A percentile compares a stretch with the other conserved stretches of the same genome.
phyloP scores from a whole-genome alignment of 1,284 basidiomycete genomes.

The Tilletia horrida region DNA sequence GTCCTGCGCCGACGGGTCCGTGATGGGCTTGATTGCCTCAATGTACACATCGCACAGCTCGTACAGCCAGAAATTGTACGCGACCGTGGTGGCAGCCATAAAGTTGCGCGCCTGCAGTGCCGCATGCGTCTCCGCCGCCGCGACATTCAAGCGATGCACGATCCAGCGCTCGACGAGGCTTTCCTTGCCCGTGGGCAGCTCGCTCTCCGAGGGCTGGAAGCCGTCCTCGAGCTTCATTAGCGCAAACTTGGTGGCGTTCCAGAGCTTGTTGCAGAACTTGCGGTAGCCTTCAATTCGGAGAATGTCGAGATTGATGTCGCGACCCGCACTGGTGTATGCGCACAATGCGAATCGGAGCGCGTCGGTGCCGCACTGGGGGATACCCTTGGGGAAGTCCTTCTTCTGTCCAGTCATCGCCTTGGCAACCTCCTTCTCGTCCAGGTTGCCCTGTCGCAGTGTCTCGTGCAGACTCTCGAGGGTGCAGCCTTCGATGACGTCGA shows the following conservation, averaged over 20 bases:
- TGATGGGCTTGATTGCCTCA: slow-evolving; percentile 86
- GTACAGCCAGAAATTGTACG: slow-evolving; percentile 96
- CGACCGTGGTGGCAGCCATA: slow-evolving; percentile 79
- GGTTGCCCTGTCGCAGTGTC: slow-evolving; percentile 84
- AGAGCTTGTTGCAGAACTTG: slow-evolving; percentile 98
- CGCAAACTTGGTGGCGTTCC: slow-evolving; percentile 98
- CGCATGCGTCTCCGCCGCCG: slow-evolving; percentile 72
- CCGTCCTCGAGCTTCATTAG: slow-evolving; percentile 51
- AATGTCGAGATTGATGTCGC: slow-evolving; percentile 69
- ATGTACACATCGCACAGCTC: slow-evolving; percentile 99
- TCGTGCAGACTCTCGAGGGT: slow-evolving; percentile 78
- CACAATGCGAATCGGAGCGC: slow-evolving; percentile 92
- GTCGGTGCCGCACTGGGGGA: slow-evolving; percentile 97
- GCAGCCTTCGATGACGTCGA: slow-evolving; percentile 89
- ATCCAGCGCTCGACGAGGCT: slow-evolving; percentile 94
- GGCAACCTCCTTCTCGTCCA: slow-evolving; percentile 86
- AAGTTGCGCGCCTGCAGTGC: slow-evolving; percentile 80
- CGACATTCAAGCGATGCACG: slow-evolving; percentile 84
- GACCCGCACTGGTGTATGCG: slow-evolving; percentile 76
- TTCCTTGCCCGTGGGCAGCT: slow-evolving; percentile 79
- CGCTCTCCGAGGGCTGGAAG: slow-evolving; percentile 39
- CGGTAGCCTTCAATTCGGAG: slow-evolving; percentile 96
- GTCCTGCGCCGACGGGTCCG: slow-evolving; percentile 62
- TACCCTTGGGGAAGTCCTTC: slow-evolving; percentile 98
- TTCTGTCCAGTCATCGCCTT: slow-evolving; percentile 94